phyloP scores from a whole-genome alignment of 1,139 yeast genomes.

The Chernovozyma sophiae-reginae region DNA sequence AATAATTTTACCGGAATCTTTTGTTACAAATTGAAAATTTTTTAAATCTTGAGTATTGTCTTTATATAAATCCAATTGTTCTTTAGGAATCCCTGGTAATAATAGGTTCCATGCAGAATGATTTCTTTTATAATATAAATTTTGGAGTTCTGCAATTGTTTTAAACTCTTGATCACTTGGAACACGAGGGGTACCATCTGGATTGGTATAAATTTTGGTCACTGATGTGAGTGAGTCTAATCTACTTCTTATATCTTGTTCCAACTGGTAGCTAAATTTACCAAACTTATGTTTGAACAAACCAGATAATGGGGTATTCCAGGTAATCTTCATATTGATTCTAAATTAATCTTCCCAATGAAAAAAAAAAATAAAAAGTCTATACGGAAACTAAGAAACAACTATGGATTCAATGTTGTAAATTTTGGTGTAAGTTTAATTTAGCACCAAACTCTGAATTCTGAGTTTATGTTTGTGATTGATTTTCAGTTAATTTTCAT shows the following conservation, averaged over 20 bases:
- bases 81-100: conserved; percentile 49
- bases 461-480: conserved; percentile 8
- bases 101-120: conserved; percentile 60
- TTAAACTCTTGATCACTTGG: conserved; percentile 72
- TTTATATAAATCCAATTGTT: conserved; percentile 55
- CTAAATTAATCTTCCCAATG: no score
- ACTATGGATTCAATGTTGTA: no score
- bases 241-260: conserved; percentile 40
- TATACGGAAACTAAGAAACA: no score
- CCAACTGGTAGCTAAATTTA: conserved; percentile 39
- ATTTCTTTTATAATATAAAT: conserved; percentile 56
- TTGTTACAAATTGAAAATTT: conserved; percentile 56
- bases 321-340: conserved; percentile 38
- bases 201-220: conserved; percentile 62
- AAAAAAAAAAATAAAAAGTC: no score
- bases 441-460: no score
- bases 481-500: conserved; percentile 16
- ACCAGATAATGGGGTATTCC: conserved; percentile 39
- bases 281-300: conserved; percentile 36
- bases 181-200: conserved; percentile 73
- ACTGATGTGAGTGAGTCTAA: conserved; percentile 51
- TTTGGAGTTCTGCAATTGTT: conserved; percentile 68
- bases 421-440: no score
- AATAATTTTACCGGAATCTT: conserved; percentile 63
- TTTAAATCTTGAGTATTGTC: conserved; percentile 64